Evolutionary conservation across 768 basidiomycete genomes (phyloP).

Genomic region (Chalciporus piperatus): DNA sequence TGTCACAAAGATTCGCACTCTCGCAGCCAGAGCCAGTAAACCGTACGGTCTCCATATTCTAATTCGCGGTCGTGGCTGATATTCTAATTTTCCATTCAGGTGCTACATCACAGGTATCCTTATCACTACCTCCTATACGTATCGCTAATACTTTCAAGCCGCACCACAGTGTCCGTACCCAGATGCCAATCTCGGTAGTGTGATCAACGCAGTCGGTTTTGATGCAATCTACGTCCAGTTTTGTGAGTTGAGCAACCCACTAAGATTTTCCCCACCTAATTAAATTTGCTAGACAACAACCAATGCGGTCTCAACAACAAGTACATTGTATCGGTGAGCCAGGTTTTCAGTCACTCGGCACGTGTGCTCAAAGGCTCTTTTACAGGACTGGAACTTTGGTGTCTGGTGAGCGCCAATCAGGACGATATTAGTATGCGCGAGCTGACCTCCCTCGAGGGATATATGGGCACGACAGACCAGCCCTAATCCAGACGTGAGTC

Average conservation of each 20-base stretch:
- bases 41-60: constrained; percentile 7
- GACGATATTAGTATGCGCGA: not conserved
- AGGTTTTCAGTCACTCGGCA: not conserved
- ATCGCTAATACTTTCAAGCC: constrained; percentile 8
- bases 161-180: constrained; percentile 61
- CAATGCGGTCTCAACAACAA: constrained; percentile 46
- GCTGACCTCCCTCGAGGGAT: constrained; percentile 36
- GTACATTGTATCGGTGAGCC: constrained; percentile 49
- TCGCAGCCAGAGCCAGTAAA: constrained; percentile 24
- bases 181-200: constrained; percentile 56
- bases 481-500: constrained; percentile 38
- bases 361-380: not conserved
- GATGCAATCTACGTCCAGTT: constrained; percentile 78
- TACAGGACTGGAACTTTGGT: constrained; percentile 47
- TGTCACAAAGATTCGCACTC: constrained; percentile 23
- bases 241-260: constrained; percentile 26
- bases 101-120: constrained; percentile 56
- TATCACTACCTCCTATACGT: not conserved
- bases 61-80: constrained; percentile 1
- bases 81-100: constrained; percentile 27
- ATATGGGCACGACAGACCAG: constrained; percentile 42
- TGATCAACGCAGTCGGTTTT: constrained; percentile 59
- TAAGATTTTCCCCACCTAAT: not conserved
- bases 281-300: constrained; percentile 38
- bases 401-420: constrained; percentile 22